Percentiles rank a stretch among this genome's conserved stretches.
Evolutionary conservation across 805 yeast genomes (phyloP).

Genomic region (Sugiyamaella valdiviana): DNA sequence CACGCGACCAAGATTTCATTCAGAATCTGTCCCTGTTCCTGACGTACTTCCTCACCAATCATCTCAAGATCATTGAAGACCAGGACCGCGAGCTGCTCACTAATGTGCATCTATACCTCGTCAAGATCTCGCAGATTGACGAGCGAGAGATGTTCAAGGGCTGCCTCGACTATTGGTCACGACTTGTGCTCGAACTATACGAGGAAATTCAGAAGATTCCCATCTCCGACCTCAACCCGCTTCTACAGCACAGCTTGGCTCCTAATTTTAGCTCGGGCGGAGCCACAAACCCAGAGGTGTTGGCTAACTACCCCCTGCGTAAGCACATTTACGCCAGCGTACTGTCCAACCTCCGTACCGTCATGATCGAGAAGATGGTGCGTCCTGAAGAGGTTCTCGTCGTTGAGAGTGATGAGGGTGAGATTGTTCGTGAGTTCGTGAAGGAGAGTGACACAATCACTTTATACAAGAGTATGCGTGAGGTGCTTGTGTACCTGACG

Average conservation of each 20-base stretch:
- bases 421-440: constrained; percentile 94
- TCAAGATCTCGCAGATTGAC: constrained; percentile 81
- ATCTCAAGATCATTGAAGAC: constrained; percentile 49
- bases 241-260: constrained; percentile 53
- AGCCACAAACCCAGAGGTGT: constrained; percentile 75
- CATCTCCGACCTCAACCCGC: constrained; percentile 59
- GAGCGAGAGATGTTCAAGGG: constrained; percentile 96
- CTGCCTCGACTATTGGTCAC: constrained; percentile 90
- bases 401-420: constrained; percentile 98
- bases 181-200: constrained; percentile 73
- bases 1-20: constrained; percentile 85
- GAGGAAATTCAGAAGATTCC: constrained; percentile 82
- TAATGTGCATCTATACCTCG: constrained; percentile 71
- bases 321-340: constrained; percentile 76
- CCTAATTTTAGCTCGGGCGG: constrained; percentile 46
- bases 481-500: constrained; percentile 88
- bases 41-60: constrained; percentile 74
- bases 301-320: constrained; percentile 76
- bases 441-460: constrained; percentile 96
- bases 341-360: constrained; percentile 76
- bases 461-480: constrained; percentile 91
- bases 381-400: constrained; percentile 96
- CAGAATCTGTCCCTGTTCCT: constrained; percentile 93
- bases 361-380: constrained; percentile 96
- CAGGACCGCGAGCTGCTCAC: constrained; percentile 57